Conservation (phyloP, 2,329 filamentous ascomycete genomes). For the Beauveria bassiana region DNA sequence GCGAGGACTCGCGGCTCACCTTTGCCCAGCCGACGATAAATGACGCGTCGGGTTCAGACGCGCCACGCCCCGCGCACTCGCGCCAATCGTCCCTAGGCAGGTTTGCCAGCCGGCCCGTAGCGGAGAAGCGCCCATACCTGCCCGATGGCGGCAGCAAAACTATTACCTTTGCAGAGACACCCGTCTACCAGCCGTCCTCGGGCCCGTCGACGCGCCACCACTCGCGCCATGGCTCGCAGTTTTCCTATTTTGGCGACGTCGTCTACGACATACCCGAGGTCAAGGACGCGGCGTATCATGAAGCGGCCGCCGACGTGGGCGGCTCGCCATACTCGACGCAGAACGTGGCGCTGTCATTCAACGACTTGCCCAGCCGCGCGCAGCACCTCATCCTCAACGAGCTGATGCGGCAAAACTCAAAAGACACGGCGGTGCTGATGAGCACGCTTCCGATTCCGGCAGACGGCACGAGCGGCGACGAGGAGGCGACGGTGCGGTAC, state of each 20-base stretch:
- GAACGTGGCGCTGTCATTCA: slow-evolving; percentile 68
- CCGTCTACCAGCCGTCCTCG: slow-evolving; percentile 16
- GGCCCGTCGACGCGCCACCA: slow-evolving; percentile 18
- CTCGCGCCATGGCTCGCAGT: slow-evolving; percentile 31
- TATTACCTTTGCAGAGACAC: slow-evolving; percentile 52
- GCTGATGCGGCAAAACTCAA: slow-evolving; percentile 61
- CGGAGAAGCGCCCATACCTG: slow-evolving; percentile 51
- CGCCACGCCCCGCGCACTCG: slow-evolving; percentile 27
- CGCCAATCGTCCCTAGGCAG: slow-evolving; percentile 43
- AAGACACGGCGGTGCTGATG: slow-evolving; percentile 68
- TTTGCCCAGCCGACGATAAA: slow-evolving; percentile 43
- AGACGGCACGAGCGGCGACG: slow-evolving; percentile 66
- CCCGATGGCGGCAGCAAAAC: slow-evolving; percentile 36
- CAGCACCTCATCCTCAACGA: slow-evolving; percentile 86
- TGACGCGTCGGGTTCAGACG: slow-evolving; percentile 11
- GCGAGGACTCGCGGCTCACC: slow-evolving; percentile 59
- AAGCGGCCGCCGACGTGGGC: slow-evolving; percentile 20
- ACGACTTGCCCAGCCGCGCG: slow-evolving; percentile 74
- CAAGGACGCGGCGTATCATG: slow-evolving; percentile 32
- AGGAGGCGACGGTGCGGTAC: slow-evolving; percentile 64
- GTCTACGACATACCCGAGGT: slow-evolving; percentile 38
- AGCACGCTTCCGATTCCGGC: slow-evolving; percentile 76
- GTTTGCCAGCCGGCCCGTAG: slow-evolving; percentile 56
- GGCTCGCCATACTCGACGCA: slow-evolving; percentile 49
- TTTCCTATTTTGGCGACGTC: slow-evolving; percentile 26